These are phyloP conservation scores for Melastoma malabathricum DNA, from an alignment of 345 rosid genomes.

Conservation along the genomic window DNA sequence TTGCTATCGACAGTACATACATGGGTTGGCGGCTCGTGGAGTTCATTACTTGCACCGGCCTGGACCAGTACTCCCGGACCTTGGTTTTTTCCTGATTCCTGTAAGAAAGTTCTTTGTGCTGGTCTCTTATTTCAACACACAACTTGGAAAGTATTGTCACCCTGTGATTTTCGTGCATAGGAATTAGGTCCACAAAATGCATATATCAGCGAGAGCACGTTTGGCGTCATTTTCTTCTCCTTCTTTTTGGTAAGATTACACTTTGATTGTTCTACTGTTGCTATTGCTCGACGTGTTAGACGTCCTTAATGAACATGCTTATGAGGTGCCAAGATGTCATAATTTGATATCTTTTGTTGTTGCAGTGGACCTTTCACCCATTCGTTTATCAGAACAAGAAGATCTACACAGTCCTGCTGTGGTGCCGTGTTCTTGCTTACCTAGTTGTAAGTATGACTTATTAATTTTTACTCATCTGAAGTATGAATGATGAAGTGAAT, in stretches of 20 bases:
- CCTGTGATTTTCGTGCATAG: slow-evolving; percentile 19
- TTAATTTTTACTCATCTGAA: not conserved
- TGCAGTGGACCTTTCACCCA: slow-evolving; percentile 99
- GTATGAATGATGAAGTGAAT: too few relatives aligned
- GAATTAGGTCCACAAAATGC: slow-evolving; percentile 93
- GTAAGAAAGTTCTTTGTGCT: slow-evolving; percentile 23
- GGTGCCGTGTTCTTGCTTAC: slow-evolving; percentile 97
- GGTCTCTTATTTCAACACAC: slow-evolving; percentile 1
- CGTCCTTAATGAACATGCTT: not conserved
- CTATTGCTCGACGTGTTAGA: not conserved
- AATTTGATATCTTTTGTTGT: slow-evolving; percentile 8
- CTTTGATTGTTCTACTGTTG: not conserved
- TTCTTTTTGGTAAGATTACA: slow-evolving; percentile 57
- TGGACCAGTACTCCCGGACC: slow-evolving; percentile 77
- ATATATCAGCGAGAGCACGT: slow-evolving; percentile 79
- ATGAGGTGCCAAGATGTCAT: not conserved
- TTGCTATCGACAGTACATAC: slow-evolving; percentile 53
- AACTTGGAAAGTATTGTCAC: not conserved
- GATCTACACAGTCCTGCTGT: slow-evolving; percentile 85
- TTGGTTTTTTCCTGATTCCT: slow-evolving; percentile 81
- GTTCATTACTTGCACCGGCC: slow-evolving; percentile 89
- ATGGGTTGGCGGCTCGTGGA: slow-evolving; percentile 89
- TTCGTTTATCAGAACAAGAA: slow-evolving; percentile 87
- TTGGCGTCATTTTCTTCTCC: slow-evolving; percentile 50
- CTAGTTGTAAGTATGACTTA: slow-evolving; percentile 62